Percentiles rank a stretch among this genome's conserved stretches.
Evolutionary conservation across 169 alveolate species (phyloP).

Genomic region (Plasmodium malariae): DNA sequence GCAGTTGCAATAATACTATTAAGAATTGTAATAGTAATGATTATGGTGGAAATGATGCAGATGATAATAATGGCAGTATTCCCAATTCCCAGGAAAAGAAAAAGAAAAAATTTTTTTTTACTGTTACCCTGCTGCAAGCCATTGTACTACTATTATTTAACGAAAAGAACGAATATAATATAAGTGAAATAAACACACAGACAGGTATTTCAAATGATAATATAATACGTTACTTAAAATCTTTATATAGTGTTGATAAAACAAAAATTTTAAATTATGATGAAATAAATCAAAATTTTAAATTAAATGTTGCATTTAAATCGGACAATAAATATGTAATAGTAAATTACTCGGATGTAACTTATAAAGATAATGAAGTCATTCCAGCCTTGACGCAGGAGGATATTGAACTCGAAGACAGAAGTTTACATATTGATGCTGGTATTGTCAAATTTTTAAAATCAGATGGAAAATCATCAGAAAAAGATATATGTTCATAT

Average conservation of each 20-base stretch:
- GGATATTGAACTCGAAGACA: conserved; percentile 45
- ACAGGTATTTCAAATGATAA: conserved; percentile 33
- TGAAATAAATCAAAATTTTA: conserved; percentile 14
- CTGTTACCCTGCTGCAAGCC: conserved; percentile 58
- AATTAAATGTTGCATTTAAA: conserved; percentile 25
- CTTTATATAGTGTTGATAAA: conserved; percentile 18
- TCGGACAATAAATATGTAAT: conserved; percentile 37
- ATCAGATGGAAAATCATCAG: conserved; percentile 53
- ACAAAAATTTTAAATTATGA: conserved; percentile 65
- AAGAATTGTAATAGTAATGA: neutral
- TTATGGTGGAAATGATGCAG: neutral
- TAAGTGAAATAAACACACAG: conserved; percentile 17
- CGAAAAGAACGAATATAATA: conserved; percentile 30
- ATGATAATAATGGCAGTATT: neutral
- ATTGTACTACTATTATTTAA: conserved; percentile 33
- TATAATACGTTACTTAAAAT: conserved; percentile 44
- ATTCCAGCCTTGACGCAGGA: conserved; percentile 49
- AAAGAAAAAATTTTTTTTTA: conserved; percentile 22
- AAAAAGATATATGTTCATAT: conserved; percentile 35
- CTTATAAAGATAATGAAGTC: conserved; percentile 29
- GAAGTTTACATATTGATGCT: conserved; percentile 68
- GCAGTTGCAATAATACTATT: neutral
- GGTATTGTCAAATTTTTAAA: conserved; percentile 59
- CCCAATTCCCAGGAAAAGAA: neutral
- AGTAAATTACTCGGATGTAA: conserved; percentile 37